Percentiles rank a stretch among this genome's conserved stretches.
Evolutionary conservation across 2,329 filamentous ascomycete genomes (phyloP).

Genomic region (Mycosphaerelloides madeirae): DNA sequence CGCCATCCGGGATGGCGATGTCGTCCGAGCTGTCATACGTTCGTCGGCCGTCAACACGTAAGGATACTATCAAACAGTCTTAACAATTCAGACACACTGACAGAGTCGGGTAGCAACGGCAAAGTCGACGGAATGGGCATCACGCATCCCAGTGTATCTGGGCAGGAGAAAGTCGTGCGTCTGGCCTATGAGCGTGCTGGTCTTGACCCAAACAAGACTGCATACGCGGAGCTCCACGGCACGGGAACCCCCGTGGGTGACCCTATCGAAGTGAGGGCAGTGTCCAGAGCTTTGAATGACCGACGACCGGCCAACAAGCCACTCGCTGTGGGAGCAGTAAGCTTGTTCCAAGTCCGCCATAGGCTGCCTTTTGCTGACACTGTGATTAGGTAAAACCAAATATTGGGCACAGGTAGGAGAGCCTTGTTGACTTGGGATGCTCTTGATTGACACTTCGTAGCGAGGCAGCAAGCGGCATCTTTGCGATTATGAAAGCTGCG

Average conservation of each 20-base stretch:
- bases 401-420: constrained; percentile 10
- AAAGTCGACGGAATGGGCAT: constrained; percentile 14
- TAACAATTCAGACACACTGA: too few relatives aligned
- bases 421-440: constrained; percentile 11
- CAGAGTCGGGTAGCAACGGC: too few relatives aligned
- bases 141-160: constrained; percentile 11
- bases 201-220: constrained; percentile 5
- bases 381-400: too few relatives aligned
- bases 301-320: neutral
- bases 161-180: constrained; percentile 14
- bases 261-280: constrained; percentile 18
- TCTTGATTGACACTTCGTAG: too few relatives aligned
- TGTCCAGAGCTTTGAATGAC: constrained; percentile 7
- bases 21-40: constrained; percentile 33
- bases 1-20: constrained; percentile 14
- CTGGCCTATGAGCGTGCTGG: constrained; percentile 11
- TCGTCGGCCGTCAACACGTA: too few relatives aligned
- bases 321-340: too few relatives aligned
- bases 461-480: too few relatives aligned
- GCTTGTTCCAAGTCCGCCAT: too few relatives aligned
- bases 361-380: too few relatives aligned
- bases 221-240: constrained; percentile 11
- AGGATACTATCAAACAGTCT: too few relatives aligned
- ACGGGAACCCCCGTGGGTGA: constrained; percentile 26
- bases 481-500: constrained; percentile 11